phyloP scores from a whole-genome alignment of 768 basidiomycete genomes.

The Lenzites betulinus region DNA sequence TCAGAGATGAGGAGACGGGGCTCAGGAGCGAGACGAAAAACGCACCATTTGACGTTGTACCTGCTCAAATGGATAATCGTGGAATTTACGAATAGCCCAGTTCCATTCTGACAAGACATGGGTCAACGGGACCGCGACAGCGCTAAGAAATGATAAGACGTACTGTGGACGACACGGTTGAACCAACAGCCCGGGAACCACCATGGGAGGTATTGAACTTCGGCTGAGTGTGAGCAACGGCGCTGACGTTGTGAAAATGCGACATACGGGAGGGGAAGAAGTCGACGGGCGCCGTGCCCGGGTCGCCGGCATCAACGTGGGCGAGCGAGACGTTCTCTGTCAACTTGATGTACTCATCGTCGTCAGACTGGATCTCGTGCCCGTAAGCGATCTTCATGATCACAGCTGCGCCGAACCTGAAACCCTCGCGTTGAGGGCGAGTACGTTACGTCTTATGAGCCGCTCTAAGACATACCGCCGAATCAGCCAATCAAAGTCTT shows the following conservation, averaged over 20 bases:
- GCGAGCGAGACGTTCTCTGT: constrained; percentile 22
- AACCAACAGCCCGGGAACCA: constrained; percentile 24
- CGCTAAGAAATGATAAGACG: background rate
- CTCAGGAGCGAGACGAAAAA: background rate
- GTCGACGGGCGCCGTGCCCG: constrained; percentile 20
- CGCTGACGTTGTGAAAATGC: background rate
- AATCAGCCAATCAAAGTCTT: constrained; percentile 18
- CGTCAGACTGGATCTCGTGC: constrained; percentile 13
- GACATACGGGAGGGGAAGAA: constrained; percentile 20
- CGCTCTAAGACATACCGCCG: constrained; percentile 15
- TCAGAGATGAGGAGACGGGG: background rate
- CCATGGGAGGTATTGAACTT: constrained; percentile 22
- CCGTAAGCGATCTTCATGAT: constrained; percentile 27
- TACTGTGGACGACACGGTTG: constrained; percentile 23
- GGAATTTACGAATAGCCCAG: constrained; percentile 17
- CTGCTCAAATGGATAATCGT: constrained; percentile 18
- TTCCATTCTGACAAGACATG: constrained; percentile 6
- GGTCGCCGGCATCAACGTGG: constrained; percentile 18
- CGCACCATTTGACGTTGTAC: constrained; percentile 17
- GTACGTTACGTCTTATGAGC: background rate
- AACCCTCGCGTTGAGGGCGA: background rate
- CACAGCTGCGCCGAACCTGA: constrained; percentile 18
- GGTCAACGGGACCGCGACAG: background rate
- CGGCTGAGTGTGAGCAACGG: background rate
- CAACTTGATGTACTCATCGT: constrained; percentile 22